Evolutionary conservation across 2,329 filamentous ascomycete genomes (phyloP), one percentile per base, ranked within the genome.

Genomic region (Fusarium hainanense): DNA sequence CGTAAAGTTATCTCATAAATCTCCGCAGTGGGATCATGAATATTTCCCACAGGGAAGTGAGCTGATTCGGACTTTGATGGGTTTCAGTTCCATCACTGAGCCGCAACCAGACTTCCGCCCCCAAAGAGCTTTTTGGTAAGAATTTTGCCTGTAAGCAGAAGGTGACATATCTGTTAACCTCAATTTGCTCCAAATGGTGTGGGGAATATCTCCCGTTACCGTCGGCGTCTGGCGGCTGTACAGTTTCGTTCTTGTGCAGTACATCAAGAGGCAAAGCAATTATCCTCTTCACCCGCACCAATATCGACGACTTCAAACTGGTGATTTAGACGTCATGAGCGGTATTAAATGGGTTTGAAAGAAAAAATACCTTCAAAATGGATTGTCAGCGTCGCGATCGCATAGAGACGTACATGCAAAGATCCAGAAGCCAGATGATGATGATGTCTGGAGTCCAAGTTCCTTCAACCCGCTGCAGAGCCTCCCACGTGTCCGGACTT

Each of bases 11-110:
- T 20, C 25, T 41, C 12, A 27, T 23, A 7, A 48, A 32, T 27
- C 25, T 47, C 46, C 46, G 47, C 47, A 58, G 41, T 52, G 52
- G 54, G 25, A 47, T 40, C 34, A 30, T 65, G 25, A 43, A 28
- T 3, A 32, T n/a, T 40, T 48, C 52, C 32, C 8, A 23, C 21
- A 28, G n/a, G 11, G 49, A 58, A 62, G 56, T 62, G 56, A 66
- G 62, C 44, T 23, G 49, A 66, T 66, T 51, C 37, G 28, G n/a
- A 25, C 13, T 9, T 40, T 34, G 47, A 59, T 50, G 37, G 40
- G 62, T 37, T 59, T n/a, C 61, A 50, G 55, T 66, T 43, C 25
- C 48, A 61, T 66, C 41, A n/a, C 40, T 47, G 44, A 42, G 61
- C 49, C 56, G 40, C 48, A 27, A 23, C 11, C 54, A 50, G 30